Evolutionary conservation across 2,329 filamentous ascomycete species (phyloP).

Genomic region (Colletotrichum eleusines): DNA sequence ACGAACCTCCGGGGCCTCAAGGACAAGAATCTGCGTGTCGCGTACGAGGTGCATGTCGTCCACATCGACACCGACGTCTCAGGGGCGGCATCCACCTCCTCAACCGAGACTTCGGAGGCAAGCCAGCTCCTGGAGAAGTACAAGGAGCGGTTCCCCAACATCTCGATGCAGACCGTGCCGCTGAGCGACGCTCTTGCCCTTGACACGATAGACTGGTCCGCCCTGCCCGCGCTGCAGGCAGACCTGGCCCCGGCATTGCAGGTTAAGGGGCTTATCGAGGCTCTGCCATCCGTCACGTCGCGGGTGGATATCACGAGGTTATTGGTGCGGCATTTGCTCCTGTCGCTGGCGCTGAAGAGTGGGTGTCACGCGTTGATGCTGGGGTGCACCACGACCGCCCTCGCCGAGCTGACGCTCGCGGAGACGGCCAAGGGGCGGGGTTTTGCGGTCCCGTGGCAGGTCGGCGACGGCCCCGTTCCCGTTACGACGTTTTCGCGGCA

Average conservation of each 20-base stretch:
- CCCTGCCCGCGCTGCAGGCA: constrained; percentile 51
- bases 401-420: constrained; percentile 87
- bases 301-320: constrained; percentile 79
- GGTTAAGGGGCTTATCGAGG: constrained; percentile 67
- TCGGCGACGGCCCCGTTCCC: constrained; percentile 76
- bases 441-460: constrained; percentile 83
- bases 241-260: constrained; percentile 52
- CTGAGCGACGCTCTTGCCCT: constrained; percentile 72
- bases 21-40: constrained; percentile 71
- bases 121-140: constrained; percentile 64
- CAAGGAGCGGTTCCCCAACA: constrained; percentile 72
- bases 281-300: constrained; percentile 79
- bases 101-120: constrained; percentile 49
- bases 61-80: constrained; percentile 63
- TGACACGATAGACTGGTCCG: constrained; percentile 65
- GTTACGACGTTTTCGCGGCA: constrained; percentile 33
- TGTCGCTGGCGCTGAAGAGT: constrained; percentile 70
- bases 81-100: constrained; percentile 3
- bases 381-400: constrained; percentile 86
- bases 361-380: constrained; percentile 80
- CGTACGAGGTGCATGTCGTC: constrained; percentile 75
- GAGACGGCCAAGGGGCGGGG: constrained; percentile 94
- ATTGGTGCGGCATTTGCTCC: constrained; percentile 78
- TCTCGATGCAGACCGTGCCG: constrained; percentile 72
- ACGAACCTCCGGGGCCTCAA: constrained; percentile 75